These are phyloP conservation scores for Mortierella sp. DNA, from an alignment of 371 early-diverging fungal genomes.

Conservation along the genomic window DNA sequence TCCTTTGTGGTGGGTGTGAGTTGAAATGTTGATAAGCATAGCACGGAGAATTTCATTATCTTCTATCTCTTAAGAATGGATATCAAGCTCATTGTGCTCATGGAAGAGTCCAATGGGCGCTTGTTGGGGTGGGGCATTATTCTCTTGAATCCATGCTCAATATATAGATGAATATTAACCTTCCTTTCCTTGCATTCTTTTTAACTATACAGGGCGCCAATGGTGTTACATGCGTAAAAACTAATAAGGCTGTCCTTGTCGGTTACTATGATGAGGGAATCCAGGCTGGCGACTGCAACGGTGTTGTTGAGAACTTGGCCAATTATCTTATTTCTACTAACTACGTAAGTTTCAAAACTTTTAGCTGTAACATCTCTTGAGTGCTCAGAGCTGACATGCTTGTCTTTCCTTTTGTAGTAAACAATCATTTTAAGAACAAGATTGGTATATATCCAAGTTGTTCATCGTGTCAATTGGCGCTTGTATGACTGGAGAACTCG, in stretches of 20 bases:
- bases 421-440: neutral
- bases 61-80: neutral
- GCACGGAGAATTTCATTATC: neutral
- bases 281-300: constrained; percentile 83
- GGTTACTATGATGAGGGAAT: constrained; percentile 77
- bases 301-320: constrained; percentile 84
- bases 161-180: neutral
- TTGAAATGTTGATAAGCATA: no score
- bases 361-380: neutral
- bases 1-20: neutral
- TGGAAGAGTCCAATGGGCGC: neutral
- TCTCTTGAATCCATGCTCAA: neutral
- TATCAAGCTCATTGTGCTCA: neutral
- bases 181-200: neutral
- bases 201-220: constrained; percentile 65
- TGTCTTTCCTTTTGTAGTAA: neutral
- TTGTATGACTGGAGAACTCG: neutral
- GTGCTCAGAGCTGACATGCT: neutral
- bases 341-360: constrained; percentile 66
- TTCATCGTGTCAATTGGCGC: neutral
- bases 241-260: constrained; percentile 83
- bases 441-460: neutral
- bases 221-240: constrained; percentile 86
- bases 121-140: neutral
- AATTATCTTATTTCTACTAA: constrained; percentile 82